Conservation (phyloP, 1,139 yeast species). For the Candida sojae region DNA sequence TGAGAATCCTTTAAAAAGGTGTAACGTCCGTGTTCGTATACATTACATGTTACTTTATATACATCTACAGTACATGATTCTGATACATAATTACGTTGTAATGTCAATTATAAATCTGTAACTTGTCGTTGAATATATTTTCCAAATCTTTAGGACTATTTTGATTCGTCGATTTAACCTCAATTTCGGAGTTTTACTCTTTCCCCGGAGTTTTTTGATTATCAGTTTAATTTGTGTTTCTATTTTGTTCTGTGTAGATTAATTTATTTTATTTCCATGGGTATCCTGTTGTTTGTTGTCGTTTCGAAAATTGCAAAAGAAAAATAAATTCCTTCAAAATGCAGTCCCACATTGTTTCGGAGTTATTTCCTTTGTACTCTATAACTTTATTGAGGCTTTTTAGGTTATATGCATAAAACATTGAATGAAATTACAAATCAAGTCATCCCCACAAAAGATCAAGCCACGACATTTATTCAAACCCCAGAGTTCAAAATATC, state of each 20-base stretch:
- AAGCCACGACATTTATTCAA: neutral
- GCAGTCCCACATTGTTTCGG: neutral
- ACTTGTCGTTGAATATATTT: too few relatives aligned
- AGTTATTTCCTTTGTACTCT: neutral
- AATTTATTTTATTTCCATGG: neutral
- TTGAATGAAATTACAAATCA: neutral
- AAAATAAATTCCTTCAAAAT: too few relatives aligned
- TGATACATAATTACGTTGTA: too few relatives aligned
- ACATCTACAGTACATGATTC: too few relatives aligned
- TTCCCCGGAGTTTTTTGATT: conserved; percentile 1
- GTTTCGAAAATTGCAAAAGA: too few relatives aligned
- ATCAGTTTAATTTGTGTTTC: too few relatives aligned
- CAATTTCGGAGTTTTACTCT: neutral
- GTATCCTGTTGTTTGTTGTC: neutral
- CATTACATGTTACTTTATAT: too few relatives aligned
- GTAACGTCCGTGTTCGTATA: too few relatives aligned
- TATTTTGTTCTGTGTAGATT: too few relatives aligned
- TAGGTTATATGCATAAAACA: neutral
- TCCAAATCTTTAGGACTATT: neutral
- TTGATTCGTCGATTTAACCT: neutral
- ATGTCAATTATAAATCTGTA: too few relatives aligned
- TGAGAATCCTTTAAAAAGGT: too few relatives aligned
- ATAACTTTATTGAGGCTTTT: neutral
- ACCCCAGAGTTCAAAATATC: neutral
- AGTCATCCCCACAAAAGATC: neutral